Evolutionary conservation across 2,329 filamentous ascomycete genomes (phyloP), one percentile per base, ranked within the genome.

Genomic region (Rutstroemia sp.): DNA sequence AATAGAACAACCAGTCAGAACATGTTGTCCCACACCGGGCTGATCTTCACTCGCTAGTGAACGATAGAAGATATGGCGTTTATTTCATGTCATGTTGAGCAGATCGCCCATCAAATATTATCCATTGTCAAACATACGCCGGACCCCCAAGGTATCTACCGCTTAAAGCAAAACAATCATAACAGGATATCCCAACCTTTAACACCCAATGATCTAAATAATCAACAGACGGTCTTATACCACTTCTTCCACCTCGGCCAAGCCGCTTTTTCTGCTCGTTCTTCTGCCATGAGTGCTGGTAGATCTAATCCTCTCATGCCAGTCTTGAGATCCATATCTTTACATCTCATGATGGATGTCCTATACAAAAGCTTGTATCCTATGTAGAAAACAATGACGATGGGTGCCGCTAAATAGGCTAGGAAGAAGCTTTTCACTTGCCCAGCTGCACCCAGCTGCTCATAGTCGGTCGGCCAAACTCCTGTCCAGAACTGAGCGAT

Each of bases 401-500:
- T 82, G 14, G 88, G 87, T 1, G 82, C 82, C 4, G 86, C 85
- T 60, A 89, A 76, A 69, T 86, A 90, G 59, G 81, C 78, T 58
- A 85, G 73, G 72, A 95, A 95, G 72, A 92, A 95, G 62, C 77
- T 83, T 60, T 81, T 70, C 0, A 81, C 80, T 42, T 83, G 74
- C 7, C 76, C 69, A 1, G 65, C 45, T 4, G 73, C 60, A 0
- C 75, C 74, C 70, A 75, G 75, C 0, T 71, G 54, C 4, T 67
- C 65, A 66, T 80, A 85, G 23, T 75, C 80, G 48, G 92, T 78
- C 4, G 92, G 91, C 68, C 84, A 91, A 4, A 88, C 84, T 27
- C 88, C 89, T 50, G 88, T 85, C 88, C 90, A 96, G 75, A 95
- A 92, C 70, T 96, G 91, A 1, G 88, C 89, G 47, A 87, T 69